Evolutionary conservation across 108 stramenopile genomes (phyloP), one percentile per base, ranked within the genome.

Genomic region (Chaetoceros muelleri): DNA sequence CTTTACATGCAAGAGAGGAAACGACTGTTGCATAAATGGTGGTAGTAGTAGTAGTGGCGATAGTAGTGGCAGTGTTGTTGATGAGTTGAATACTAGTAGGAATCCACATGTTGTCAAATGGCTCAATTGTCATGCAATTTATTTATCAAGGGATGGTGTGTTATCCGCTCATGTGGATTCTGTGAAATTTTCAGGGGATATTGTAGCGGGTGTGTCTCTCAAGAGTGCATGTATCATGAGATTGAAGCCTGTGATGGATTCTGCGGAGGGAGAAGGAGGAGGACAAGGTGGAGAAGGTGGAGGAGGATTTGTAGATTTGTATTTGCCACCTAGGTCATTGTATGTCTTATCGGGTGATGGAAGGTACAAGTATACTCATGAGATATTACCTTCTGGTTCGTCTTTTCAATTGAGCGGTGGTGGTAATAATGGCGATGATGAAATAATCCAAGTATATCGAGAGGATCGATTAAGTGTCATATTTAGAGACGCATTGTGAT

Each of bases 121-220:
- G 82, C 77, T 90, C 10, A 84, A 85, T 17, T 85, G 86, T 56
- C 94, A 95, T 72, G 78, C 72, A 8, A 95, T 95, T 55, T 86
- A 95, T 61, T 69, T 90, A 31, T 66, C 69, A 0, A 63, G 56
- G 5, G 74, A 88, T 46, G 94, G 94, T 25, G 65, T 78, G 49
- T 64, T 95, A 19, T 74, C 72, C 24, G 72, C 90, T 29, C 94
- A 95, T 66, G 90, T 95, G 1, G 94, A 95, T 60, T 87, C 85
- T 24, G 71, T 93, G 29, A 83, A 85, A 56, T 95, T 93, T 53
- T 89, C 87, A 28, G 94, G 94, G 27, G 69, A 76, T 29, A 47
- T 91, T 16, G 90, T 95, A 5, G 88, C 94, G 2, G 94, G 94
- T n/a, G 27, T 95, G 18, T 86, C 84, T 0, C 65, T 95, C 18